Percentiles rank a stretch among this genome's conserved stretches.
These are phyloP conservation scores for Hippophae rhamnoides DNA, from an alignment of 306 rosid genomes.

Conservation along the genomic window DNA sequence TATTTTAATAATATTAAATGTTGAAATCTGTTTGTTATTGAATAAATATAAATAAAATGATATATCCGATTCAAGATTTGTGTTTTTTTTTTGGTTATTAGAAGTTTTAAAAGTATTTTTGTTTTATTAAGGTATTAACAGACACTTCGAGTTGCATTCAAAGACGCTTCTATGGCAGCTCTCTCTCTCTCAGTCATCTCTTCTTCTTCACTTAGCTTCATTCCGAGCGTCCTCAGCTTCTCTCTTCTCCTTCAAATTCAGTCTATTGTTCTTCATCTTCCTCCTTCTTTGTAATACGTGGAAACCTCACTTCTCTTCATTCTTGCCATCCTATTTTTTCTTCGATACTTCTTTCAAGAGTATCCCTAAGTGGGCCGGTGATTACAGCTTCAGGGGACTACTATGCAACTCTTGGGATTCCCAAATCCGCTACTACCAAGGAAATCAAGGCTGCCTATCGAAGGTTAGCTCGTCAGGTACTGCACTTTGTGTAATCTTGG, in stretches of 20 bases:
- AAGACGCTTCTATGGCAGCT: conserved; percentile 45
- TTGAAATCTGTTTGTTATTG: too few relatives aligned
- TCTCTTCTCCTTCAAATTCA: conserved; percentile 27
- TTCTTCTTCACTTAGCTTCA: conserved; percentile 27
- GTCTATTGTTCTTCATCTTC: conserved; percentile 26
- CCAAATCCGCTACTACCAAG: conserved; percentile 66
- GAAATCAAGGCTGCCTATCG: conserved; percentile 96
- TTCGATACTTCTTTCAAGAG: conserved; percentile 20
- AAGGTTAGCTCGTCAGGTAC: conserved; percentile 92
- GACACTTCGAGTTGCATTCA: background rate
- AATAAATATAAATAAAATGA: too few relatives aligned
- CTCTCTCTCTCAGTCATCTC: conserved; percentile 38
- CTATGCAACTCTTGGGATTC: conserved; percentile 74
- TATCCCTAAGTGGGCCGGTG: conserved; percentile 30
- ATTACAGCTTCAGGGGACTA: conserved; percentile 71
- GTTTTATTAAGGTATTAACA: too few relatives aligned
- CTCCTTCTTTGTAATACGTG: conserved; percentile 28
- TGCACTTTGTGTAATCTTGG: conserved; percentile 7
- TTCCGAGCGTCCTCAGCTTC: conserved; percentile 18
- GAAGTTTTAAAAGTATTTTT: too few relatives aligned
- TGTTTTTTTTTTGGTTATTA: too few relatives aligned
- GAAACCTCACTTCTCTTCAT: conserved; percentile 38
- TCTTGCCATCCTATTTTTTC: conserved; percentile 20
- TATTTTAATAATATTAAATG: too few relatives aligned
- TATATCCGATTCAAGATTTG: too few relatives aligned